Evolutionary conservation across 1,284 basidiomycete genomes (phyloP).

Genomic region (Gomphus bonarii): DNA sequence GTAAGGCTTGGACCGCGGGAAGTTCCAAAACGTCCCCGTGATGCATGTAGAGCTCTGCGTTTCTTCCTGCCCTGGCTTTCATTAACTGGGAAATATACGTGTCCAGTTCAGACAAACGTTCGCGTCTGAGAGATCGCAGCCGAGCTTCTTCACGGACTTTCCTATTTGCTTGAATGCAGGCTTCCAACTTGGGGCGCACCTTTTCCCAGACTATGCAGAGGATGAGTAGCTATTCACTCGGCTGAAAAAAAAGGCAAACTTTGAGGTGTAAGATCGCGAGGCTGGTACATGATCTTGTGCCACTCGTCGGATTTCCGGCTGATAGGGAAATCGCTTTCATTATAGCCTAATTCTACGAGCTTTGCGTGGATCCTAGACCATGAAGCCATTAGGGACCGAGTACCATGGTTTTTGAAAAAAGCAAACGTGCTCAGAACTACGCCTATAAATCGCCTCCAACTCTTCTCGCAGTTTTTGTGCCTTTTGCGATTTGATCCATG

Average conservation of each 20-base stretch:
- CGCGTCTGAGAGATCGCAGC: neutral
- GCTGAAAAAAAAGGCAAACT: neutral
- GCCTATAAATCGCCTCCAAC: neutral
- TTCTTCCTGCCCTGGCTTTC: neutral
- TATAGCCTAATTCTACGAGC: conserved; percentile 2
- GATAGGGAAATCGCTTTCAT: neutral
- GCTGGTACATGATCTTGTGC: conserved; percentile 1
- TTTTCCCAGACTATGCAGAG: neutral
- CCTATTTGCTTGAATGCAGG: neutral
- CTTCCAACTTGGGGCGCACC: neutral
- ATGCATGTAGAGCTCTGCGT: neutral
- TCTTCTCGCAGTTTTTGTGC: neutral
- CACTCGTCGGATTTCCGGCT: neutral
- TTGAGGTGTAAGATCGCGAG: neutral
- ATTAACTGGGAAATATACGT: neutral
- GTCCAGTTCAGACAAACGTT: neutral
- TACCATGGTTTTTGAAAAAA: neutral
- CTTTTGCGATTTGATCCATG: neutral
- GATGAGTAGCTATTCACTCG: neutral
- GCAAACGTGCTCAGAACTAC: neutral
- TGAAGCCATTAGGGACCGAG: neutral
- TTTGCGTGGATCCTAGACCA: neutral
- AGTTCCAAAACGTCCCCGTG: neutral
- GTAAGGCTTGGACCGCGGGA: neutral
- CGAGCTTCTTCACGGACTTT: neutral